Conservation (phyloP, 495 filamentous ascomycete genomes). For the Penicillium robsamsonii region DNA sequence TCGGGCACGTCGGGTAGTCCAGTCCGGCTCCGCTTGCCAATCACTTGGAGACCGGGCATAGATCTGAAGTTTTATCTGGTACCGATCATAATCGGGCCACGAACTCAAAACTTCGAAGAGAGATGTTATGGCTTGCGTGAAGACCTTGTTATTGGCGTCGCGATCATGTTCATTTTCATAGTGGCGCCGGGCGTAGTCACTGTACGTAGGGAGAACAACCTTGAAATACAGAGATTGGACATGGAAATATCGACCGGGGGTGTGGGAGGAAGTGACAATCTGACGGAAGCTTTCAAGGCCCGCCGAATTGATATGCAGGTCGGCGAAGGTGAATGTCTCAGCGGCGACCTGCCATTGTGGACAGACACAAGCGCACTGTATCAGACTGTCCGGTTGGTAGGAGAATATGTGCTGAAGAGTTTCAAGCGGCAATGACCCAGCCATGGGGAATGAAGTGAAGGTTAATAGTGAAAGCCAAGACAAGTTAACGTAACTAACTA, state of each 20-base stretch:
- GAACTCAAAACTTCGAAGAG: background rate
- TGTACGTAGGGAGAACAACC: background rate
- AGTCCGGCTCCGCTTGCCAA: background rate
- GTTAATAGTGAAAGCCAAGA: no score
- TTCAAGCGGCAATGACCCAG: background rate
- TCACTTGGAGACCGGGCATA: conserved; percentile 2
- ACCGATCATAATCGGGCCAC: background rate
- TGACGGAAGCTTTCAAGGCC: background rate
- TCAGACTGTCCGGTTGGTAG: background rate
- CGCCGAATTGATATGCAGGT: background rate
- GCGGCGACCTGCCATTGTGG: background rate
- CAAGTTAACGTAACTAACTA: no score
- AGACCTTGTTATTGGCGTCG: background rate
- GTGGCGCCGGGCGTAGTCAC: background rate
- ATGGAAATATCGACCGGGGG: background rate
- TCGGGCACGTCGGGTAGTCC: background rate
- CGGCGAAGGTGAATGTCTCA: background rate
- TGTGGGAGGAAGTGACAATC: background rate
- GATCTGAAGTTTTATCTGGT: background rate
- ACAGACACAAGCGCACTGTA: background rate
- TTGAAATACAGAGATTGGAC: background rate
- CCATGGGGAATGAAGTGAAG: background rate
- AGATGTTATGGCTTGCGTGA: background rate
- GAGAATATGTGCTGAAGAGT: background rate
- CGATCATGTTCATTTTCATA: background rate